Conservation (phyloP, 2,329 filamentous ascomycete species). For the Scorias spongiosa region DNA sequence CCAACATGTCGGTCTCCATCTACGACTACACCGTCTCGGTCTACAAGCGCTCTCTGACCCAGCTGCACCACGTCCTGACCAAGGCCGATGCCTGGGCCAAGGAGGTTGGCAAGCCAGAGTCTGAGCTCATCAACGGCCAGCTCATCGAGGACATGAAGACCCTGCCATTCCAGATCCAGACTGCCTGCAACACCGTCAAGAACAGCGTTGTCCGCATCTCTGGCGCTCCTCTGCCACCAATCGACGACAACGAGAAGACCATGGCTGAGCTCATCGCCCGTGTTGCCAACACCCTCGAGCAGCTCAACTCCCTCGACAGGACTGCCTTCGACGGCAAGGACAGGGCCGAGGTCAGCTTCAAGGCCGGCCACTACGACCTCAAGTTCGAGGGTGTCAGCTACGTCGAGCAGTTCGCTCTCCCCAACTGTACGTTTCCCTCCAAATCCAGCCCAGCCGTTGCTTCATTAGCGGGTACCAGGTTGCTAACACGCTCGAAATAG, state of each 20-base stretch:
- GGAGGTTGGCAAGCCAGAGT: constrained; percentile 21
- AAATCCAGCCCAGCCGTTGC: no score
- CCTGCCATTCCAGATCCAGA: constrained; percentile 35
- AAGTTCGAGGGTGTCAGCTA: constrained; percentile 33
- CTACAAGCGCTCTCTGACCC: constrained; percentile 28
- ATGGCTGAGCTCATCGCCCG: constrained; percentile 34
- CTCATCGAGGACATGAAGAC: constrained; percentile 36
- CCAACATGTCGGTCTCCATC: constrained; percentile 8
- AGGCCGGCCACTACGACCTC: constrained; percentile 17
- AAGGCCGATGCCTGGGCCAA: constrained; percentile 29
- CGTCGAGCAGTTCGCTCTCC: constrained; percentile 33
- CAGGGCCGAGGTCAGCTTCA: constrained; percentile 24
- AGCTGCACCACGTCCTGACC: constrained; percentile 27
- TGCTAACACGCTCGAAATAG: background rate
- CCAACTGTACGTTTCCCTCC: constrained; percentile 27
- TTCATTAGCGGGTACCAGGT: no score
- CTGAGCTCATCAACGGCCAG: constrained; percentile 25
- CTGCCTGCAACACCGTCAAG: constrained; percentile 28
- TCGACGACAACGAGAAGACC: constrained; percentile 32
- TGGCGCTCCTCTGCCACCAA: constrained; percentile 16
- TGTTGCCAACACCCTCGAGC: constrained; percentile 31
- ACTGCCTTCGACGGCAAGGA: constrained; percentile 30
- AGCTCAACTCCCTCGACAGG: constrained; percentile 30
- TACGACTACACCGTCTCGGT: constrained; percentile 21
- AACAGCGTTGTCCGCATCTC: constrained; percentile 25